phyloP scores from a whole-genome alignment of 2,329 filamentous ascomycete species.

The Aspergillus unguis region DNA sequence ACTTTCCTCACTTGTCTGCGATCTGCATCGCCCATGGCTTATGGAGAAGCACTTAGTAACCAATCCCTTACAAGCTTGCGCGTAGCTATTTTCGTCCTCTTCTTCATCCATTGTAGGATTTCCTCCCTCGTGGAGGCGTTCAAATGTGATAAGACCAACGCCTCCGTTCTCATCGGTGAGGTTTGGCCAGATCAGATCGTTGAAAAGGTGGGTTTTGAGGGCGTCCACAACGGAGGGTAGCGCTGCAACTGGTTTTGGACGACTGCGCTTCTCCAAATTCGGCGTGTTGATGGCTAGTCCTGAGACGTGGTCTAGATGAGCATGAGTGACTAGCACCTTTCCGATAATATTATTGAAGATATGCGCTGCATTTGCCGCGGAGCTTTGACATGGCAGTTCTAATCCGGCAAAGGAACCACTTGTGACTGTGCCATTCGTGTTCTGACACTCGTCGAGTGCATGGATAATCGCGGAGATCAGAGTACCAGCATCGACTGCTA shows the following conservation, averaged over 20 bases:
- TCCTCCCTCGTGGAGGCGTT: constrained; percentile 82
- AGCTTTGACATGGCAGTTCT: constrained; percentile 62
- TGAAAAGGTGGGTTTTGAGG: constrained; percentile 93
- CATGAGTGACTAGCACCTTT: constrained; percentile 89
- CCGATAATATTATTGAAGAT: constrained; percentile 77
- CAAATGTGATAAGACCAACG: constrained; percentile 86
- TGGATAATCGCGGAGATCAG: constrained; percentile 81
- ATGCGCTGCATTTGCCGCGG: constrained; percentile 75
- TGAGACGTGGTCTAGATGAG: constrained; percentile 92
- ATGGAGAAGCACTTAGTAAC: constrained; percentile 83
- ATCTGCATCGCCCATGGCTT: constrained; percentile 82
- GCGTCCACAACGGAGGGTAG: constrained; percentile 86
- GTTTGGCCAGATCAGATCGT: constrained; percentile 97
- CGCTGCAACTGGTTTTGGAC: constrained; percentile 80
- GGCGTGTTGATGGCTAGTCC: constrained; percentile 94
- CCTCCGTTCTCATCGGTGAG: constrained; percentile 94
- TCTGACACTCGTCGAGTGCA: constrained; percentile 58
- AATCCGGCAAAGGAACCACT: constrained; percentile 78
- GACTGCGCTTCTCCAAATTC: constrained; percentile 69
- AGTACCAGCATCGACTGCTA: constrained; percentile 92
- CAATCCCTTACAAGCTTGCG: constrained; percentile 85
- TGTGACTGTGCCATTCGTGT: constrained; percentile 25
- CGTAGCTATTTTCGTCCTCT: constrained; percentile 69
- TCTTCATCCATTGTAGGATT: constrained; percentile 80
- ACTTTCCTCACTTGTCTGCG: constrained; percentile 45